These are phyloP conservation scores for Aureoboletus auriporus DNA, from an alignment of 768 basidiomycete species.

Conservation along the genomic window DNA sequence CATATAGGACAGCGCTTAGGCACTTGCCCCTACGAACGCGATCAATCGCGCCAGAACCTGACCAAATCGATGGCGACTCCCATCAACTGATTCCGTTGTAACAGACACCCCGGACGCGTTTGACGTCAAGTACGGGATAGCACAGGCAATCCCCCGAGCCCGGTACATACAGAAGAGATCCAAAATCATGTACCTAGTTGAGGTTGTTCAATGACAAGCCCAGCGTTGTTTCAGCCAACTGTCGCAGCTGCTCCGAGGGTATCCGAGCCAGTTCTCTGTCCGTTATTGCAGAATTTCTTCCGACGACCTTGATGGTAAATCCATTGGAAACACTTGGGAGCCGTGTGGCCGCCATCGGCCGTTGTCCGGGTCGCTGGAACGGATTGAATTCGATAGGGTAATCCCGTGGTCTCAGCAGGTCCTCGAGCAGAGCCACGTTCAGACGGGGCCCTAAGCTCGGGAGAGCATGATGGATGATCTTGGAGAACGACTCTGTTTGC, in stretches of 20 bases:
- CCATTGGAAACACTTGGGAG: slow-evolving; percentile 31
- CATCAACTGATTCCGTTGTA: slow-evolving; percentile 1
- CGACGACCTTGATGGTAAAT: slow-evolving; percentile 27
- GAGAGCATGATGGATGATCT: slow-evolving; percentile 25
- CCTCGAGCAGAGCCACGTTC: slow-evolving; percentile 17
- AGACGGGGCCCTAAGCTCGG: slow-evolving; percentile 23
- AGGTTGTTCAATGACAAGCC: slow-evolving; percentile 25
- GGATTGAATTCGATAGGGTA: slow-evolving; percentile 32
- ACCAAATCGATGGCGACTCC: slow-evolving; percentile 17
- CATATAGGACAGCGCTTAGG: slow-evolving; percentile 68
- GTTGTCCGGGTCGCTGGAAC: slow-evolving; percentile 32
- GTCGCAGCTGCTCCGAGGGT: slow-evolving; percentile 3
- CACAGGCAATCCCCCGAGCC: slow-evolving; percentile 67
- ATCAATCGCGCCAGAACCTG: slow-evolving; percentile 14
- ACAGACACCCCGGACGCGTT: slow-evolving; percentile 25
- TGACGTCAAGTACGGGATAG: slow-evolving; percentile 49
- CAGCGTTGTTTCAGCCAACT: slow-evolving; percentile 12
- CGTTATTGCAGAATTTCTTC: slow-evolving; percentile 11
- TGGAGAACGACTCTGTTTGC: slow-evolving; percentile 27
- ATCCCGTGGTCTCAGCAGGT: slow-evolving; percentile 22
- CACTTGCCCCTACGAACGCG: slow-evolving; percentile 52
- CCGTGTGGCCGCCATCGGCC: slow-evolving; percentile 20
- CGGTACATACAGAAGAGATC: too few species aligned
- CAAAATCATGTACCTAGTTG: slow-evolving; percentile 15
- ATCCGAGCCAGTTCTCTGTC: neutral